Conservation (phyloP, 176 grass and related monocot species). For the Rhynchospora tenuis region DNA sequence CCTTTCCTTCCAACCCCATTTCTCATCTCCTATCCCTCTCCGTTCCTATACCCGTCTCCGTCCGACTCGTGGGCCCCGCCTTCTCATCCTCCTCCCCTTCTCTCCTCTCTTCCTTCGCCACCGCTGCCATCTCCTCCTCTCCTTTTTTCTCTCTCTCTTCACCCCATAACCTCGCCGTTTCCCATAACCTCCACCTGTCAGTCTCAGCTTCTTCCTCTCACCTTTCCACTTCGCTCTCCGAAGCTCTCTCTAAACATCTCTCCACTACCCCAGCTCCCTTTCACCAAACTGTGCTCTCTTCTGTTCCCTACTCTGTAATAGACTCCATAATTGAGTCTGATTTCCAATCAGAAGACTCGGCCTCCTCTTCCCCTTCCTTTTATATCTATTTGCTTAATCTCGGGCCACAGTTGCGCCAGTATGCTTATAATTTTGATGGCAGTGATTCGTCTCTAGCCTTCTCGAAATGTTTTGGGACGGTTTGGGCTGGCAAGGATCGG, state of each 20-base stretch:
- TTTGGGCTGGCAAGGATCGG: slow-evolving; percentile 84
- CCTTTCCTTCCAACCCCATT: slow-evolving; percentile 4
- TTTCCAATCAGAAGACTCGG: slow-evolving; percentile 34
- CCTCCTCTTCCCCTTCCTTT: slow-evolving; percentile 43
- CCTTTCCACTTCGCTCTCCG: slow-evolving; percentile 2
- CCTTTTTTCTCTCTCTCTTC: slow-evolving; percentile 41
- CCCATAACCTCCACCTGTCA: slow-evolving; percentile 42
- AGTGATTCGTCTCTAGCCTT: slow-evolving; percentile 44
- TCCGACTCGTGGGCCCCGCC: slow-evolving; percentile 46
- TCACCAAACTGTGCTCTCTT: slow-evolving; percentile 43
- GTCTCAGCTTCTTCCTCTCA: slow-evolving; percentile 21
- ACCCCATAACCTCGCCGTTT: slow-evolving; percentile 47
- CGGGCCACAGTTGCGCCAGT: slow-evolving; percentile 45
- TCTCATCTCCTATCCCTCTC: slow-evolving; percentile 47
- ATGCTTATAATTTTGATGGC: slow-evolving; percentile 51
- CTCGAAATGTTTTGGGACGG: slow-evolving; percentile 65
- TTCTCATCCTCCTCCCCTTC: slow-evolving; percentile 35
- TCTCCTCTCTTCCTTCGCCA: slow-evolving; percentile 34
- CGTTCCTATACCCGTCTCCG: slow-evolving; percentile 41
- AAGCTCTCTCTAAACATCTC: slow-evolving; percentile 42
- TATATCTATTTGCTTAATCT: slow-evolving; percentile 90
- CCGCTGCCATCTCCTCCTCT: slow-evolving; percentile 38
- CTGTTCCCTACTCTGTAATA: slow-evolving; percentile 67
- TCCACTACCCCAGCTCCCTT: slow-evolving; percentile 44
- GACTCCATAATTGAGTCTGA: slow-evolving; percentile 57